Evolutionary conservation across 768 basidiomycete species (phyloP).

Genomic region (Boletus subcaerulescens): DNA sequence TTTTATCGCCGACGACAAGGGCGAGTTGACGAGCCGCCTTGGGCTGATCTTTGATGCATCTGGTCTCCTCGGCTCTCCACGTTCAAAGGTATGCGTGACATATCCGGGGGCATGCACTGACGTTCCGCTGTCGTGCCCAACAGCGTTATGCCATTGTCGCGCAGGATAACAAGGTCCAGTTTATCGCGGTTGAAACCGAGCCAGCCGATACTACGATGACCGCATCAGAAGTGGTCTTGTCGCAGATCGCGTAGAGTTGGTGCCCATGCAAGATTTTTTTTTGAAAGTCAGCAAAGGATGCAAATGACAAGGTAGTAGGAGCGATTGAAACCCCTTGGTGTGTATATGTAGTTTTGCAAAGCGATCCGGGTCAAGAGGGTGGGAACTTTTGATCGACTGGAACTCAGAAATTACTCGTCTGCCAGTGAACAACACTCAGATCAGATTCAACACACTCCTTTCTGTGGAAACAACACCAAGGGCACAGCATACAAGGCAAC

Average conservation of each 20-base stretch:
- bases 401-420: too few relatives aligned
- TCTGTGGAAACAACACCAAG: too few relatives aligned
- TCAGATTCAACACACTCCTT: too few relatives aligned
- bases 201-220: slow-evolving; percentile 50
- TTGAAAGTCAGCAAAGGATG: too few relatives aligned
- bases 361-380: too few relatives aligned
- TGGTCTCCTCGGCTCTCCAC: slow-evolving; percentile 58
- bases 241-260: slow-evolving; percentile 23
- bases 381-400: too few relatives aligned
- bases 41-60: slow-evolving; percentile 65
- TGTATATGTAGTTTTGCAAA: too few relatives aligned
- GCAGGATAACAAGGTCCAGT: slow-evolving; percentile 55
- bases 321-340: too few relatives aligned
- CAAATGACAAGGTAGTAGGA: too few relatives aligned
- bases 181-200: slow-evolving; percentile 50
- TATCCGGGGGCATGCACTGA: background rate
- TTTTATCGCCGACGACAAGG: slow-evolving; percentile 71
- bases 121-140: background rate
- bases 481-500: too few relatives aligned
- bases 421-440: too few relatives aligned
- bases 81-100: slow-evolving; percentile 50
- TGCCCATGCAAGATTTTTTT: too few relatives aligned
- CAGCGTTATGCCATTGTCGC: slow-evolving; percentile 57
- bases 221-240: slow-evolving; percentile 45
- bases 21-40: slow-evolving; percentile 47